Base-by-base conservation (phyloP, 2,329 filamentous ascomycete species). In the Aspergillus chevalieri region DNA sequence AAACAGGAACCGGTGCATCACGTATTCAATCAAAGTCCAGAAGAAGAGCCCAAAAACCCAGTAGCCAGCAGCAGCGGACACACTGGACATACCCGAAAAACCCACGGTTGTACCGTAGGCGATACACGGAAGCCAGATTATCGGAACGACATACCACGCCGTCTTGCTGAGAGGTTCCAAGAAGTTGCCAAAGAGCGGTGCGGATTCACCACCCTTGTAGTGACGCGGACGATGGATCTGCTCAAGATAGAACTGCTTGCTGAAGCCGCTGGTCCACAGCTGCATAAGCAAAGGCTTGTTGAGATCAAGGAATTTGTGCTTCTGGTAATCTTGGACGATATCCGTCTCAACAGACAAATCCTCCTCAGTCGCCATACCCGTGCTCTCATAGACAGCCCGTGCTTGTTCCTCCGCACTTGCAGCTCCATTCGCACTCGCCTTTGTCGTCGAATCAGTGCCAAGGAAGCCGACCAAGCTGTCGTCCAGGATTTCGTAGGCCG, bases 111-210 rank as follows among this genome's bases (percentile, higher is more conserved):
- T 81, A 22, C 87, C 89, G 64, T 90, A 95, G 8, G 75, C 61
- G 39, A 95, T 80, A 15, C 77, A 80, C n/a, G 93, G 93, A 39
- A 93, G 67, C 93, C 93, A 98, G 1, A 95, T 52, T 0, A 77
- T 77, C 2, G 93, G 93, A 9, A 98, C 79, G 42, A 95, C 69
- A 83, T 86, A 98, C 93, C 93, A 98, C 1, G 93, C 82, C 2
- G 93, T 98, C 78, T 91, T 87, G 69, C 85, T 91, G 51, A 98
- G 74, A n/a, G 93, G 93, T 73, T 98, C 93, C n/a, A 98, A 77
- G 68, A 98, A 95, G 73, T 98, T 97, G 52, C 93, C 93, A 71
- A 98, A 98, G 21, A 98, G 74, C 17, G 93, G 93, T 34, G 93
- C 93, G 6, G 90, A 96, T 54, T 84, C 83, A 51, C 93, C 93